Base-by-base conservation (phyloP, 2,329 filamentous ascomycete genomes). In the Apiospora koreana region DNA sequence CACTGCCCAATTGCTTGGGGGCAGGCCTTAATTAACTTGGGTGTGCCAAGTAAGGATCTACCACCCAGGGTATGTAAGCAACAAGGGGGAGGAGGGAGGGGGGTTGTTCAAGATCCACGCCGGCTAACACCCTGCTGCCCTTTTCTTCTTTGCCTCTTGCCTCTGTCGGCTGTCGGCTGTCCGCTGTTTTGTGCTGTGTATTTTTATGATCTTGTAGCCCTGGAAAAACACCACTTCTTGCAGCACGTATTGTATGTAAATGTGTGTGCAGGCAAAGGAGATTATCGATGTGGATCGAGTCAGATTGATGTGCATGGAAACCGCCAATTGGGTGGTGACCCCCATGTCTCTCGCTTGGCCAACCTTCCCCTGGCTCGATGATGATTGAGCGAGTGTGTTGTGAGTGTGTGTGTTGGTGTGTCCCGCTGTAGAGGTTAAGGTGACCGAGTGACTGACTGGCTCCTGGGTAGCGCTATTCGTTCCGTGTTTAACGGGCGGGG, bases 341-440 rank as follows among this genome's bases (percentile, higher is more conserved):
- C 50, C 54, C 67, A 65, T 69, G 67, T 64, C 70, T 69, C 43
- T 69, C 68, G 64, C 70, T 71, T 69, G 70, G 64, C 70, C 65
- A 67, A 69, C 68, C 70, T 69, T 68, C 35, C 68, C 45, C 70
- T 69, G 68, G 50, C 23, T 31, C 25, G 23, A 25, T 54, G 23
- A 16, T 28, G 35, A 35, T 35, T 35, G 35, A 16, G 41, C 14
- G 41, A 43, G 38, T 35, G 41, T 28, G 31, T n/a, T n/a, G n/a
- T n/a, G n/a, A n/a, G n/a, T 67, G 45, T 12, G 45, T 9, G 46
- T 48, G 46, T 9, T 14, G 12, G n/a, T 58, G 50, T 62, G 54
- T 35, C 54, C 28, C 28, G 50, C 31, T 35, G 18, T n/a, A 38
- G 54, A 38, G 28, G 28, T n/a, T n/a, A n/a, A 1, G 23, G 46